Conservation (phyloP, 208 protist genomes). For the Naegleria fowleri region DNA sequence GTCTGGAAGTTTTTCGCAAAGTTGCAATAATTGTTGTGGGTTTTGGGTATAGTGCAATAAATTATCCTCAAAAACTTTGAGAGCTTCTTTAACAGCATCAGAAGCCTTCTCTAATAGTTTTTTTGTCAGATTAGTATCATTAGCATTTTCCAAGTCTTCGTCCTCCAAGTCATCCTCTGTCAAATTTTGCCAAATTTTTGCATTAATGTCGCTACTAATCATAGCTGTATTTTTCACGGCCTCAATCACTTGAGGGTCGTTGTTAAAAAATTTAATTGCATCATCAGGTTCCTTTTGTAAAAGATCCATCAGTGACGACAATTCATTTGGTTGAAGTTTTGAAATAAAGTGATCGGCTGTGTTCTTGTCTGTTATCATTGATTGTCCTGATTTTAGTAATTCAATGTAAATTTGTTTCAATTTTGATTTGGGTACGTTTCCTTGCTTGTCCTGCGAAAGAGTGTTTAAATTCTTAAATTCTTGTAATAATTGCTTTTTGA, state of each 20-base stretch:
- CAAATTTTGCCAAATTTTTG: neutral
- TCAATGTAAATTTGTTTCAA: conserved; percentile 1
- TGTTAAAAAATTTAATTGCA: conserved; percentile 18
- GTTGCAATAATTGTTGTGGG: neutral
- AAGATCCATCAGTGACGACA: conserved; percentile 7
- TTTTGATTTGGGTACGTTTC: neutral
- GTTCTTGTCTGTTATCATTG: neutral
- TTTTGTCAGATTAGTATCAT: neutral
- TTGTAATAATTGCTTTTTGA: conserved; percentile 7
- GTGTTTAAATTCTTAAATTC: conserved; percentile 12
- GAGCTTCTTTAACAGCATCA: neutral
- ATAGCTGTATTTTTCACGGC: neutral
- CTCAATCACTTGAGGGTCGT: conserved; percentile 8
- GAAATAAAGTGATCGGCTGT: conserved; percentile 5
- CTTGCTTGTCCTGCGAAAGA: neutral
- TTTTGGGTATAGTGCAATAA: conserved; percentile 21
- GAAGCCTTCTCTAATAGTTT: neutral
- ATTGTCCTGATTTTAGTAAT: neutral
- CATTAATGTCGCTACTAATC: neutral
- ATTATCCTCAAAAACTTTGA: conserved; percentile 25
- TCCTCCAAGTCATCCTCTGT: neutral
- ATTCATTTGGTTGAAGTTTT: neutral
- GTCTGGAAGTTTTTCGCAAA: conserved; percentile 2
- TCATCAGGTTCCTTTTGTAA: conserved; percentile 30
- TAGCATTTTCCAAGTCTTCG: neutral